Percentiles rank a stretch among this genome's conserved stretches.
phyloP scores from a whole-genome alignment of 225 moss, liverwort and hornwort genomes.

The Physcomitrium patens region DNA sequence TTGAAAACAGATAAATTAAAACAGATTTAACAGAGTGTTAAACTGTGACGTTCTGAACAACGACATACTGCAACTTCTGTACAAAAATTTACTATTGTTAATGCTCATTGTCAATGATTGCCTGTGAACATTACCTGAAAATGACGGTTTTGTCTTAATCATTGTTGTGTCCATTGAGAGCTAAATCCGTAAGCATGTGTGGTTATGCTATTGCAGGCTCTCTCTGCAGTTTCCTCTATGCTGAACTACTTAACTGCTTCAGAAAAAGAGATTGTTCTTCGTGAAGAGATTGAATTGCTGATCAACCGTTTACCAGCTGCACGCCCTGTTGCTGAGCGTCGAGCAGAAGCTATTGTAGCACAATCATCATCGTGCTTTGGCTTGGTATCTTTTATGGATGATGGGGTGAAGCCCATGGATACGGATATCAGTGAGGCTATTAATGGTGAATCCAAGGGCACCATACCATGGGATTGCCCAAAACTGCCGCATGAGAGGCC shows the following conservation, averaged over 20 bases:
- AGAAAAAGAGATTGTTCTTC: slow-evolving; percentile 34
- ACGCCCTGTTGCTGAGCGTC: slow-evolving; percentile 53
- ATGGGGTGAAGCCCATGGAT: slow-evolving; percentile 28
- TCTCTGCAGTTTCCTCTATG: slow-evolving; percentile 53
- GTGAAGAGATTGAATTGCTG: slow-evolving; percentile 51
- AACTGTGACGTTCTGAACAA: slow-evolving; percentile 20
- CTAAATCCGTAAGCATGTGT: slow-evolving; percentile 19
- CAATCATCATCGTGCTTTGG: slow-evolving; percentile 40
- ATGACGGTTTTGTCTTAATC: slow-evolving; percentile 4
- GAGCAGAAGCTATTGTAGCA: slow-evolving; percentile 57
- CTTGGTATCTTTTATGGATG: slow-evolving; percentile 46
- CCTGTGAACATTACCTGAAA: slow-evolving; percentile 14
- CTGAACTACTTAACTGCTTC: slow-evolving; percentile 37
- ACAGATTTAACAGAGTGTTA: slow-evolving; percentile 15
- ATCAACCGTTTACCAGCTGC: slow-evolving; percentile 51
- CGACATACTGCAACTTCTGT: slow-evolving; percentile 22
- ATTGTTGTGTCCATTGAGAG: slow-evolving; percentile 6
- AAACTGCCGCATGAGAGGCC: slow-evolving; percentile 61
- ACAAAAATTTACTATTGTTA: slow-evolving; percentile 18
- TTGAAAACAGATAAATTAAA: neutral
- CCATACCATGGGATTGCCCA: slow-evolving; percentile 89
- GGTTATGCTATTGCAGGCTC: slow-evolving; percentile 46
- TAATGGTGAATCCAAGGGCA: slow-evolving; percentile 55
- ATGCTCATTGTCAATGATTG: slow-evolving; percentile 12
- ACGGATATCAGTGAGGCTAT: slow-evolving; percentile 38